A percentile compares a stretch with the other conserved stretches of the same genome.
These are phyloP conservation scores for Solanum rostratum DNA, from an alignment of 257 asterid genomes.

Conservation along the genomic window DNA sequence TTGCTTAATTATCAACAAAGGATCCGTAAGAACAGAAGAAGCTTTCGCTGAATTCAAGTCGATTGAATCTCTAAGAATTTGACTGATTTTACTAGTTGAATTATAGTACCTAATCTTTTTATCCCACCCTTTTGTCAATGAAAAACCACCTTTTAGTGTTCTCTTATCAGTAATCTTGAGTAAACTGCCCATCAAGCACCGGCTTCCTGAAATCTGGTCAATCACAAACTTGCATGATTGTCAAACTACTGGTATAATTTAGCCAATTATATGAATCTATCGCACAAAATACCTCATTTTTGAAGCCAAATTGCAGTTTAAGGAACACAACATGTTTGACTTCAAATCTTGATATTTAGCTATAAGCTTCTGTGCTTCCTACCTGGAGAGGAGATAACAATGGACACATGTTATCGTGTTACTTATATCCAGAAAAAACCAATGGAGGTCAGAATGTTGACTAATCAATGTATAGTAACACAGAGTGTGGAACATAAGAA, in stretches of 20 bases:
- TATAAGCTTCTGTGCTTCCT: neutral
- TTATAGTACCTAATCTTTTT: constrained; percentile 3
- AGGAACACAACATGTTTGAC: constrained; percentile 2
- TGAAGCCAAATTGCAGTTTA: constrained; percentile 15
- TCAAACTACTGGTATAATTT: neutral
- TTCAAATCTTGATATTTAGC: neutral
- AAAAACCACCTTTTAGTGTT: constrained; percentile 50
- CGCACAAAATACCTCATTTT: constrained; percentile 36
- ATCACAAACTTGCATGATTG: neutral
- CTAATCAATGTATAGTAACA: neutral
- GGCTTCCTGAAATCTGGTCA: constrained; percentile 18
- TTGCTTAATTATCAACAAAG: constrained; percentile 33
- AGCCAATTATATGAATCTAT: neutral
- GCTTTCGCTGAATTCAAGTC: constrained; percentile 42
- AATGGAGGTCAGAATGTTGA: neutral
- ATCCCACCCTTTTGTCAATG: constrained; percentile 50
- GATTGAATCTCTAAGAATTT: constrained; percentile 15
- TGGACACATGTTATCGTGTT: neutral
- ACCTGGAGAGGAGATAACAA: neutral
- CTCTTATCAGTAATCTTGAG: constrained; percentile 30
- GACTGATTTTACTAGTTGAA: neutral
- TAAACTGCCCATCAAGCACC: constrained; percentile 40
- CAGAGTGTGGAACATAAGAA: neutral
- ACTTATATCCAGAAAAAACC: neutral
- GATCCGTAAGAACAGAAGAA: constrained; percentile 54